Percentiles rank a stretch among this genome's conserved stretches.
phyloP scores from a whole-genome alignment of 345 rosid species.

The Nasturtium officinale region DNA sequence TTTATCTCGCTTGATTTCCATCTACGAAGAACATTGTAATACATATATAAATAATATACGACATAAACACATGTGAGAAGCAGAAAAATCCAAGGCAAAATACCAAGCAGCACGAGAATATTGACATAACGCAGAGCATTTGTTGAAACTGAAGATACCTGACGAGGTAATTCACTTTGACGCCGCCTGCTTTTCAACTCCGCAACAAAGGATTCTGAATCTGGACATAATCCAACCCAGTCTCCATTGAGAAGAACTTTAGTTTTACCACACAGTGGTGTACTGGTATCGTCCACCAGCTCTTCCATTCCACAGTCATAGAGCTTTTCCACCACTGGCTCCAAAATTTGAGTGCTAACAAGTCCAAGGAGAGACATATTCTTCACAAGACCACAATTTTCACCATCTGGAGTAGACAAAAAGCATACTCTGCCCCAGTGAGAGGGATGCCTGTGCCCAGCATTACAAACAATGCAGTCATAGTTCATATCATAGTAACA shows the following conservation, averaged over 20 bases:
- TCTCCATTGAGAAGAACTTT: constrained; percentile 88
- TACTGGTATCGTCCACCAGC: constrained; percentile 56
- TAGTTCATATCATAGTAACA: constrained; percentile 1
- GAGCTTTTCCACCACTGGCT: constrained; percentile 52
- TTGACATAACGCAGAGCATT: constrained; percentile 5
- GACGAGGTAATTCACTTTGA: constrained; percentile 58
- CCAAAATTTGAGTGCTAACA: constrained; percentile 58
- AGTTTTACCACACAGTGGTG: constrained; percentile 51
- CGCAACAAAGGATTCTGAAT: constrained; percentile 59
- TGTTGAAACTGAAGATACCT: constrained; percentile 51
- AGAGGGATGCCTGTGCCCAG: constrained; percentile 74
- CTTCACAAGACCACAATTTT: constrained; percentile 97
- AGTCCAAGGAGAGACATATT: constrained; percentile 82
- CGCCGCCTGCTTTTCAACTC: constrained; percentile 64
- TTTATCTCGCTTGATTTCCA: constrained; percentile 79
- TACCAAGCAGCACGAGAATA: constrained; percentile 21
- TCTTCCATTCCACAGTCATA: constrained; percentile 71
- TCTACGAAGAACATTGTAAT: constrained; percentile 48
- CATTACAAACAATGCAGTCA: constrained; percentile 9
- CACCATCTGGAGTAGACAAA: constrained; percentile 94
- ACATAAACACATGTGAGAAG: not conserved
- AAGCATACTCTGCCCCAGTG: constrained; percentile 98
- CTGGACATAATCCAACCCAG: constrained; percentile 78
- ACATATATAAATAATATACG: not conserved
- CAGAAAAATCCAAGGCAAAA: constrained; percentile 5